These are phyloP conservation scores for Gnaphalium uliginosum DNA, from an alignment of 129 eudicot genomes.

Conservation along the genomic window DNA sequence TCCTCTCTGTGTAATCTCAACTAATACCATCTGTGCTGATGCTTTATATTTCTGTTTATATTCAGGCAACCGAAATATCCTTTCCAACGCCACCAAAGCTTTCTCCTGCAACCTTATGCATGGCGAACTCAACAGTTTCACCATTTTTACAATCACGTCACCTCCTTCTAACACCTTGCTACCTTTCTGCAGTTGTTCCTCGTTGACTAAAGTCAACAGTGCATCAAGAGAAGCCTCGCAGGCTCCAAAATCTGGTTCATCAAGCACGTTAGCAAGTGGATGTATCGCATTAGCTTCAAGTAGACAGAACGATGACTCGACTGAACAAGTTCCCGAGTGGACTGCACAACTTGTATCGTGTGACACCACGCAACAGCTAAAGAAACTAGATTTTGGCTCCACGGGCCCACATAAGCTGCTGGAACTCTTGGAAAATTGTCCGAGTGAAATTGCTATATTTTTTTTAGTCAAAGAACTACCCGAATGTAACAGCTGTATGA, in stretches of 20 bases:
- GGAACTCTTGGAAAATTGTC: conserved; percentile 50
- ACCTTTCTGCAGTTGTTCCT: conserved; percentile 42
- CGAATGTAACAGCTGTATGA: conserved; percentile 32
- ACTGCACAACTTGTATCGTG: conserved; percentile 26
- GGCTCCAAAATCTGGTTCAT: conserved; percentile 34
- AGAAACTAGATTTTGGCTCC: conserved; percentile 11
- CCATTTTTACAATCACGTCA: conserved; percentile 36
- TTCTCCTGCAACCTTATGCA: conserved; percentile 43
- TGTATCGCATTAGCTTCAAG: conserved; percentile 44
- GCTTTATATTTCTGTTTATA: conserved; percentile 44
- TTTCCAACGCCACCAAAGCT: conserved; percentile 40
- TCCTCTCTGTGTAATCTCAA: conserved; percentile 62
- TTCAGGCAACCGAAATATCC: conserved; percentile 44
- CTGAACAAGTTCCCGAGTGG: conserved; percentile 40
- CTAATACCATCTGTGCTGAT: conserved; percentile 46
- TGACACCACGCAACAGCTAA: conserved; percentile 35
- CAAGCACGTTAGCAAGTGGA: conserved; percentile 41
- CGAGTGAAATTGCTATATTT: conserved; percentile 38
- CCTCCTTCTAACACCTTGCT: conserved; percentile 50
- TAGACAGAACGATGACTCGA: conserved; percentile 49
- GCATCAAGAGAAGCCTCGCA: conserved; percentile 51
- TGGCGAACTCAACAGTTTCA: conserved; percentile 47
- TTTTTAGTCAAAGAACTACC: conserved; percentile 40
- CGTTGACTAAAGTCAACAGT: conserved; percentile 41
- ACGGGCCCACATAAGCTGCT: conserved; percentile 32